phyloP scores from a whole-genome alignment of 768 basidiomycete genomes.

The Mycena alexandri region DNA sequence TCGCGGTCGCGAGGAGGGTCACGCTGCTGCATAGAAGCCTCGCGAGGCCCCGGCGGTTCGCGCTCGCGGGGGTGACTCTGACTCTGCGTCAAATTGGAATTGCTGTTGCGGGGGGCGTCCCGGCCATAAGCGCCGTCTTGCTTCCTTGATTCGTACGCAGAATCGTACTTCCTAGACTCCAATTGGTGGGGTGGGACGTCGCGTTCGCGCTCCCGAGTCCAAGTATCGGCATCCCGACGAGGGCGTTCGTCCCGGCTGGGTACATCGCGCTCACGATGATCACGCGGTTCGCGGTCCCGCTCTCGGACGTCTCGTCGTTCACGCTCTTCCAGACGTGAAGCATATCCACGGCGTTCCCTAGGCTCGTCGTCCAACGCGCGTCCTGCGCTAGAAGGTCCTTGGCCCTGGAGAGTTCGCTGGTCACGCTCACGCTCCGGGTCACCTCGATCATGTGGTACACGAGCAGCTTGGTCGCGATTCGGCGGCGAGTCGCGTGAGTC shows the following conservation, averaged over 20 bases:
- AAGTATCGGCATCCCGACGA: conserved; percentile 8
- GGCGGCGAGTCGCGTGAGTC: background rate
- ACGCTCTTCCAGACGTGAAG: conserved; percentile 12
- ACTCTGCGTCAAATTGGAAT: conserved; percentile 11
- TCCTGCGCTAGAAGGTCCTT: conserved; percentile 3
- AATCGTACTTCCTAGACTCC: conserved; percentile 19
- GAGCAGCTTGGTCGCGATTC: conserved; percentile 5
- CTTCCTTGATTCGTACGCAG: conserved; percentile 16
- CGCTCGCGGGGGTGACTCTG: conserved; percentile 26
- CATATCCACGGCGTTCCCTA: conserved; percentile 17
- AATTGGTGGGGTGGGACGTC: conserved; percentile 22
- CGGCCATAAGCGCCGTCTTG: conserved; percentile 13
- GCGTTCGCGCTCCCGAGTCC: conserved; percentile 20
- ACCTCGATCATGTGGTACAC: conserved; percentile 6
- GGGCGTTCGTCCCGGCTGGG: conserved; percentile 2
- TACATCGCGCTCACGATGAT: conserved; percentile 4
- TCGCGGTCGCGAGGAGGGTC: conserved; percentile 15
- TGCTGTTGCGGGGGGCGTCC: conserved; percentile 19
- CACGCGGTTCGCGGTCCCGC: conserved; percentile 26
- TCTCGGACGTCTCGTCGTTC: conserved; percentile 24
- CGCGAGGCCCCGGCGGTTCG: conserved; percentile 16
- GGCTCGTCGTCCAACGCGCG: conserved; percentile 18
- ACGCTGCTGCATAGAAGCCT: conserved; percentile 9
- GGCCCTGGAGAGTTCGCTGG: conserved; percentile 17
- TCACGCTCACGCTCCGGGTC: conserved; percentile 27